phyloP scores from a whole-genome alignment of 352 stramenopile species.

The Pythium rishiriense region DNA sequence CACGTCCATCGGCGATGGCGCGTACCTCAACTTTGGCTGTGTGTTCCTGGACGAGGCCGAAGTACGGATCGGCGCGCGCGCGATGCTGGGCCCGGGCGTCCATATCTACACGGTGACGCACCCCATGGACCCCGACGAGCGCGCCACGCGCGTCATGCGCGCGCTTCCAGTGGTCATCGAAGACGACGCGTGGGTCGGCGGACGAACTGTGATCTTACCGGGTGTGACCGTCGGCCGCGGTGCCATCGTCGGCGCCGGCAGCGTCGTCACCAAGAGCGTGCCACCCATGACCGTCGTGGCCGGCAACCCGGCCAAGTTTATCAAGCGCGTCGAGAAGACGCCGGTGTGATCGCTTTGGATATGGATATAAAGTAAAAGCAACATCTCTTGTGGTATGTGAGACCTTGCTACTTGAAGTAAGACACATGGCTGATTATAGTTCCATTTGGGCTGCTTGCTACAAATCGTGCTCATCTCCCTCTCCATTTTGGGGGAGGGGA shows the following conservation, averaged over 20 bases:
- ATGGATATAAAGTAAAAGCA: not conserved
- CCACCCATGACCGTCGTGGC: slow-evolving; percentile 60
- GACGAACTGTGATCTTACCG: slow-evolving; percentile 62
- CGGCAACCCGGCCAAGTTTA: slow-evolving; percentile 79
- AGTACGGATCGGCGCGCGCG: slow-evolving; percentile 77
- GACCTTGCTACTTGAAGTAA: not conserved
- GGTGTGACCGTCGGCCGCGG: slow-evolving; percentile 67
- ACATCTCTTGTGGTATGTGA: no score
- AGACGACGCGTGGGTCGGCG: slow-evolving; percentile 87
- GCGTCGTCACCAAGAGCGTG: slow-evolving; percentile 82
- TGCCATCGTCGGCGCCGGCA: slow-evolving; percentile 71
- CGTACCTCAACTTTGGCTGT: slow-evolving; percentile 90
- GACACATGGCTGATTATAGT: no score
- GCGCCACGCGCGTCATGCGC: slow-evolving; percentile 48
- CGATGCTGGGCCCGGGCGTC: slow-evolving; percentile 71
- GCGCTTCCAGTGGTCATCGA: slow-evolving; percentile 75
- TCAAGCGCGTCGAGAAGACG: slow-evolving; percentile 35
- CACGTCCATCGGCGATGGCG: slow-evolving; percentile 64
- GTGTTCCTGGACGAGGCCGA: slow-evolving; percentile 80
- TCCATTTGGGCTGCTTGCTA: no score
- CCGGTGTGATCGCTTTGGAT: not conserved
- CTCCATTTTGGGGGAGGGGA: not conserved
- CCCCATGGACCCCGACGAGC: slow-evolving; percentile 53
- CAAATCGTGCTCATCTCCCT: no score
- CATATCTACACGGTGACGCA: slow-evolving; percentile 84